Base-by-base conservation (phyloP, 805 yeast species). In the Teunomyces funiuensis region DNA sequence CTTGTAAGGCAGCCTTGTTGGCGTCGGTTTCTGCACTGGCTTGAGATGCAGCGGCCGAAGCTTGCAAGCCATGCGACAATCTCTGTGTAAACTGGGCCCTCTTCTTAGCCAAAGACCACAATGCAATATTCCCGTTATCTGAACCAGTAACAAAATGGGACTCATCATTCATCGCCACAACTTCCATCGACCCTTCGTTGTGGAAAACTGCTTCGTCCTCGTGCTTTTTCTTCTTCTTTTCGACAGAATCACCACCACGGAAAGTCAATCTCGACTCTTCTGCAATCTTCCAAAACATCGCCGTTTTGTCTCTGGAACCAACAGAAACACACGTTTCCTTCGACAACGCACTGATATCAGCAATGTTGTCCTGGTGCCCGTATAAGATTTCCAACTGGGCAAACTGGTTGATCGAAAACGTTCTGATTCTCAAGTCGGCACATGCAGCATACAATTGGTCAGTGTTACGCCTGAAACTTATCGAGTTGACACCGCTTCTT, bases 301-400 rank as follows among this genome's bases (percentile, higher is more conserved):
- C 97, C 4, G 97, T 87, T 55, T 95, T 82, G 65, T 93, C 99
- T 53, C 98, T 80, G 3, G 95, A 76, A 13, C 99, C 99, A 23
- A 91, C 98, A 18, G 96, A 88, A 13, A 93, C 90, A 71, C 99
- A 93, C 44, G 97, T 80, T 58, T 93, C 98, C 61, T 82, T 82
- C 7, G 79, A 78, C 46, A 93, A 69, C 0, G 97, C 88, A 16
- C 88, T 69, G 40, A 93, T 83, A 56, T 83, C 97, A 31, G 78
- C 76, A 33, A 91, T 90, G 41, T 79, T 71, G 58, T 93, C 99
- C 67, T 93, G 98, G 65, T 93, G 99, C 2, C 99, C 99, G 60
- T 88, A 93, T 34, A 93, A 69, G 4, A 87, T 83, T 68, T 93
- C 99, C 56, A 91, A 74, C 63, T 88, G 95, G 3, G 96, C 83